Evolutionary conservation across 441 rosid species (phyloP).

Genomic region (Oxalis stricta): DNA sequence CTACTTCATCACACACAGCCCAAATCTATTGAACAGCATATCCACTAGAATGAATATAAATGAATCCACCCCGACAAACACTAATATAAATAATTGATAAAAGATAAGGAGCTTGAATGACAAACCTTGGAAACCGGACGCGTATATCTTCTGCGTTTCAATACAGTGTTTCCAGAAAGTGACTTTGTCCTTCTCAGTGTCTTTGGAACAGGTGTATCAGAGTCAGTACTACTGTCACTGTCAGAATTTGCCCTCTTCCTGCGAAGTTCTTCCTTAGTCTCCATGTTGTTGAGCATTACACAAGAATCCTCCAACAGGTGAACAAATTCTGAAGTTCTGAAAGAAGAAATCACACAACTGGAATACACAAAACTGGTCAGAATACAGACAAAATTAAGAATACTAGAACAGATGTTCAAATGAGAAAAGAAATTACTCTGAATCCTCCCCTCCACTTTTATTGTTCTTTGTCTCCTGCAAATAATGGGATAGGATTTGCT

Average conservation of each 20-base stretch:
- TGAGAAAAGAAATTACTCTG: conserved; percentile 38
- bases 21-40: no score
- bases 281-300: conserved; percentile 14
- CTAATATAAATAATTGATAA: background rate
- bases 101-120: conserved; percentile 8
- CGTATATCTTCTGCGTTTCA: conserved; percentile 37
- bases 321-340: conserved; percentile 33
- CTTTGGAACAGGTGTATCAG: conserved; percentile 14
- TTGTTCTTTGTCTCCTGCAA: conserved; percentile 52
- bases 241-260: conserved; percentile 22
- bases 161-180: conserved; percentile 16
- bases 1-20: no score
- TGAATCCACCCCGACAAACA: no score
- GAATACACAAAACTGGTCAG: conserved; percentile 8
- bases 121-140: conserved; percentile 47
- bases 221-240: conserved; percentile 12
- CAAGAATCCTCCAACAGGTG: conserved; percentile 16
- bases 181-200: conserved; percentile 22
- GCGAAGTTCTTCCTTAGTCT: conserved; percentile 13
- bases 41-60: no score
- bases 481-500: conserved; percentile 8
- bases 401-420: conserved; percentile 6
- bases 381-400: conserved; percentile 10
- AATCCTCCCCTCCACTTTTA: conserved; percentile 33
- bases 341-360: no score